phyloP scores from a whole-genome alignment of 2,329 filamentous ascomycete species.

The Fusarium hostae region DNA sequence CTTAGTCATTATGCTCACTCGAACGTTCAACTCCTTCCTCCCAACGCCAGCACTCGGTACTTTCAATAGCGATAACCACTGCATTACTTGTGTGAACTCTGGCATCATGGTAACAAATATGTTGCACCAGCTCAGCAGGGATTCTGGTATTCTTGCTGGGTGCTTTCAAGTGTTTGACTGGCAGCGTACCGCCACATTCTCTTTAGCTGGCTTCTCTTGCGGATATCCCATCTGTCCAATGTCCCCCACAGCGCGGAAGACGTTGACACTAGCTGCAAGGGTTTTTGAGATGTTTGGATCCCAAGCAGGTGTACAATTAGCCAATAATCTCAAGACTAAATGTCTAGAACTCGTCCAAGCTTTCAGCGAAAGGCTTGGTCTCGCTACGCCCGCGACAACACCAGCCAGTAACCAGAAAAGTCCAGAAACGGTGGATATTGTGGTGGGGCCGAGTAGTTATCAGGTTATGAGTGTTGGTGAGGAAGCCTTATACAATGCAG shows the following conservation, averaged over 20 bases:
- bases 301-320: constrained; percentile 5
- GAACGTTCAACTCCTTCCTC: constrained; percentile 54
- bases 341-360: constrained; percentile 30
- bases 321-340: constrained; percentile 17
- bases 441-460: background rate
- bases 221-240: constrained; percentile 44
- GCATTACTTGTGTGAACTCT: constrained; percentile 39
- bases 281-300: constrained; percentile 30
- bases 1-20: constrained; percentile 51
- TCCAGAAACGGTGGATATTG: background rate
- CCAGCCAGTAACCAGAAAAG: constrained; percentile 1
- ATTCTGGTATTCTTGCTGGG: constrained; percentile 44
- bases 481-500: background rate
- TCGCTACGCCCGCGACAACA: constrained; percentile 23
- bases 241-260: constrained; percentile 34
- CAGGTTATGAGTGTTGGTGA: constrained; percentile 29
- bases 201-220: constrained; percentile 38
- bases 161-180: constrained; percentile 45
- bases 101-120: constrained; percentile 45
- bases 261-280: constrained; percentile 14
- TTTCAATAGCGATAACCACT: constrained; percentile 42
- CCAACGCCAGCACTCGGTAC: constrained; percentile 44
- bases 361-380: constrained; percentile 37
- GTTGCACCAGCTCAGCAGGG: constrained; percentile 41
- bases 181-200: constrained; percentile 43